phyloP scores from a whole-genome alignment of 768 basidiomycete genomes.

The Pseudohyphozyma bogoriensis region DNA sequence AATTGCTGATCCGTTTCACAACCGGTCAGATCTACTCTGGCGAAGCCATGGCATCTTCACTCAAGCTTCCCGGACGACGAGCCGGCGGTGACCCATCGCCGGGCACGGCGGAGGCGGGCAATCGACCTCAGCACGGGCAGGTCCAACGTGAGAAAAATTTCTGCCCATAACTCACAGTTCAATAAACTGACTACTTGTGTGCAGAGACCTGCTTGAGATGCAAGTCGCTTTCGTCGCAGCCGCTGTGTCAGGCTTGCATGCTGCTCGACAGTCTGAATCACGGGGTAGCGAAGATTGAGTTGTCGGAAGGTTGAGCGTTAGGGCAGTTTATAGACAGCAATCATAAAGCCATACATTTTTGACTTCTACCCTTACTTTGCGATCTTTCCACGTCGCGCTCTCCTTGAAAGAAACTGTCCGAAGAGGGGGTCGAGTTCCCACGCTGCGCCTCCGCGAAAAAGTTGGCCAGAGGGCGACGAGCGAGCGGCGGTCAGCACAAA shows the following conservation, averaged over 20 bases:
- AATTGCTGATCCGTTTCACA: conserved; percentile 29
- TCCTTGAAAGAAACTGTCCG: too few relatives aligned
- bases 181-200: background rate
- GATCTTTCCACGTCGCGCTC: too few relatives aligned
- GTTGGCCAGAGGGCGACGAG: too few relatives aligned
- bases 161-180: background rate
- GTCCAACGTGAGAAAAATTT: background rate
- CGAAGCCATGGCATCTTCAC: conserved; percentile 29
- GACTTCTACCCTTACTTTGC: too few relatives aligned
- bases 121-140: background rate
- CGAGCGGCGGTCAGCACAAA: too few relatives aligned
- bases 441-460: too few relatives aligned
- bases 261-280: conserved; percentile 32
- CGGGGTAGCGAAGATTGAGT: conserved; percentile 29
- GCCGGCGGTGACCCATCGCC: conserved; percentile 21
- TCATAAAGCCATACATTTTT: too few relatives aligned
- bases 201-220: conserved; percentile 83
- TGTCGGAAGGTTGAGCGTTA: too few relatives aligned
- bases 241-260: conserved; percentile 61
- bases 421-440: too few relatives aligned
- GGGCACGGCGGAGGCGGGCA: background rate
- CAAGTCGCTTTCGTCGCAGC: conserved; percentile 91
- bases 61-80: conserved; percentile 20
- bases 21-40: conserved; percentile 32
- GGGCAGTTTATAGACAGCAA: too few relatives aligned